Percentiles rank a stretch among this genome's conserved stretches.
phyloP scores from a whole-genome alignment of 2,329 filamentous ascomycete genomes.

The Colletotrichum sp. region DNA sequence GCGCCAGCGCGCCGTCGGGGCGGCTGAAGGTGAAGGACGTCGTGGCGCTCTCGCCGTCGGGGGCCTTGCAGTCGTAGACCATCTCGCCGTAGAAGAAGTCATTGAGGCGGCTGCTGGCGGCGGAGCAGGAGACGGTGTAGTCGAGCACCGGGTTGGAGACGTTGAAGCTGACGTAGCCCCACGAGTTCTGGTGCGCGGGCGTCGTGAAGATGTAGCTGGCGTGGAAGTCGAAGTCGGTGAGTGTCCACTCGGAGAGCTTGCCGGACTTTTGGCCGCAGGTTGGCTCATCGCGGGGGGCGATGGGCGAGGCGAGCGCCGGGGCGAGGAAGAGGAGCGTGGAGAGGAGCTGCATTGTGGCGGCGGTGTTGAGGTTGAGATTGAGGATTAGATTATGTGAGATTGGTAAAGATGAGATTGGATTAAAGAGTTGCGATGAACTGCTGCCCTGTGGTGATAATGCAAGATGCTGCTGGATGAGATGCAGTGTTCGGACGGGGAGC shows the following conservation, averaged over 20 bases:
- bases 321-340: constrained; percentile 8
- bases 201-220: constrained; percentile 54
- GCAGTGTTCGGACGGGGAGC: neutral
- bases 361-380: neutral
- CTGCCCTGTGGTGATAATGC: neutral
- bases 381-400: neutral
- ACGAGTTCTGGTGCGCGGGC: constrained; percentile 55
- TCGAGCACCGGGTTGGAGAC: constrained; percentile 50
- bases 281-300: neutral
- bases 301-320: constrained; percentile 9
- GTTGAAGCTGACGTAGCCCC: constrained; percentile 53
- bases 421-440: neutral
- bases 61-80: constrained; percentile 46
- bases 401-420: neutral
- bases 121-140: constrained; percentile 43
- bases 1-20: constrained; percentile 36
- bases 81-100: constrained; percentile 57
- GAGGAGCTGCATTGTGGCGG: neutral
- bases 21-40: constrained; percentile 49
- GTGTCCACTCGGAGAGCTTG: constrained; percentile 37
- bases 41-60: constrained; percentile 31
- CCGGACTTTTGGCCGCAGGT: constrained; percentile 21
- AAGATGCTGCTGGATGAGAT: neutral
- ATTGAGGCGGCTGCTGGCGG: constrained; percentile 43
- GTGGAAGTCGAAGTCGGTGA: constrained; percentile 53